A percentile compares a stretch with the other conserved stretches of the same genome.
phyloP scores from a whole-genome alignment of 2,329 filamentous ascomycete genomes.

The Neonectria hederae region DNA sequence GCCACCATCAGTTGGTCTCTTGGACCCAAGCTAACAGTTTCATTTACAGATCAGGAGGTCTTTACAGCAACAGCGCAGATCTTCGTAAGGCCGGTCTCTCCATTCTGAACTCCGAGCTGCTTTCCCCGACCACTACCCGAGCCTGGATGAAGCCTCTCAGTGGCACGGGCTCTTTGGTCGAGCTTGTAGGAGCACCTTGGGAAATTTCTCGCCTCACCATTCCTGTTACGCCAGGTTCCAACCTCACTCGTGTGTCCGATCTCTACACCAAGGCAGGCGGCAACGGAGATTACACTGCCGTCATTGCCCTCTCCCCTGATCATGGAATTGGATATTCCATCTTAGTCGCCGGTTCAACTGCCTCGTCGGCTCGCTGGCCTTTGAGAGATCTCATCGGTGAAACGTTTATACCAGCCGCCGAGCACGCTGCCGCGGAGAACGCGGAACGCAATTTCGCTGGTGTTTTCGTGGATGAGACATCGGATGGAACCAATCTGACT shows the following conservation, averaged over 20 bases:
- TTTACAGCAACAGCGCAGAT: constrained; percentile 26
- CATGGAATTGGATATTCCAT: constrained; percentile 45
- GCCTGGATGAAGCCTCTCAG: constrained; percentile 37
- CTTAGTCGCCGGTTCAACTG: constrained; percentile 37
- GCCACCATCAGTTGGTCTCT: not conserved
- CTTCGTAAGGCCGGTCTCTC: constrained; percentile 30
- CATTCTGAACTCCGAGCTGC: constrained; percentile 33
- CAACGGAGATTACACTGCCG: constrained; percentile 40
- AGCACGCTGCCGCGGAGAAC: constrained; percentile 32
- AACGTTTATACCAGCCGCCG: constrained; percentile 32
- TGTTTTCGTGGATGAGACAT: constrained; percentile 21
- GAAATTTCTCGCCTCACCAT: constrained; percentile 33
- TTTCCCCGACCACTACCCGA: constrained; percentile 9
- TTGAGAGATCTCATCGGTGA: constrained; percentile 30
- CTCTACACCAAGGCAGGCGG: constrained; percentile 41
- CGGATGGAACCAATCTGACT: constrained; percentile 29
- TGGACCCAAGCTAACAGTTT: not conserved
- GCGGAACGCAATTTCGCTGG: constrained; percentile 30
- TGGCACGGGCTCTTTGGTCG: constrained; percentile 29
- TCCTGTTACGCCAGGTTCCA: constrained; percentile 37
- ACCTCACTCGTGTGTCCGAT: constrained; percentile 43
- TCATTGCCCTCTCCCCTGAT: constrained; percentile 44
- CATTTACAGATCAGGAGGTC: constrained; percentile 26
- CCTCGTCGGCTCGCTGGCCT: constrained; percentile 27
- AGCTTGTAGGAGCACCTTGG: constrained; percentile 35